Evolutionary conservation across 164 flowering plant species (phyloP).

Genomic region (Vitis rotundifolia): DNA sequence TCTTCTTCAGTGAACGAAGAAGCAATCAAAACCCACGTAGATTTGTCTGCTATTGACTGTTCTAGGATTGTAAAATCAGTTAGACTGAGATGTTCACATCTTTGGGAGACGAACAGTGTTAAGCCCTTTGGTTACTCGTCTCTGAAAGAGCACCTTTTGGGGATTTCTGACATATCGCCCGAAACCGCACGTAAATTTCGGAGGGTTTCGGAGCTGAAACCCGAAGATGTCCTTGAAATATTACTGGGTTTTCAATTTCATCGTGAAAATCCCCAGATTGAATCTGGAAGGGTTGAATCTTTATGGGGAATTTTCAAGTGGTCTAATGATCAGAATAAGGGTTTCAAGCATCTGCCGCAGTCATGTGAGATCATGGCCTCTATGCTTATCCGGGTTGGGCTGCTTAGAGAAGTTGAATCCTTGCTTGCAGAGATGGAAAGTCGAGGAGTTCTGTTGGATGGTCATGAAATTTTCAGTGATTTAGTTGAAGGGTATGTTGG

Average conservation of each 20-base stretch:
- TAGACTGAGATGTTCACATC: slow-evolving; percentile 35
- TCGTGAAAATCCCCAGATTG: slow-evolving; percentile 21
- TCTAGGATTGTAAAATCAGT: slow-evolving; percentile 40
- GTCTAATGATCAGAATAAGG: slow-evolving; percentile 42
- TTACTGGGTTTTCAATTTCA: slow-evolving; percentile 48
- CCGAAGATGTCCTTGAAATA: slow-evolving; percentile 64
- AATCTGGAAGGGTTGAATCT: slow-evolving; percentile 44
- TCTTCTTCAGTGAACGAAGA: background rate
- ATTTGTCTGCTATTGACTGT: slow-evolving; percentile 14
- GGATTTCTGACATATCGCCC: slow-evolving; percentile 53
- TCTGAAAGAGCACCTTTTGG: slow-evolving; percentile 45
- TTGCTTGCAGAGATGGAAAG: slow-evolving; percentile 45
- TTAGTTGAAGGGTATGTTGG: slow-evolving; percentile 54
- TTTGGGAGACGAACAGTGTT: slow-evolving; percentile 34
- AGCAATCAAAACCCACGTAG: slow-evolving; percentile 20
- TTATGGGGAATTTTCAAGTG: slow-evolving; percentile 75
- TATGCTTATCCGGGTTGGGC: slow-evolving; percentile 54
- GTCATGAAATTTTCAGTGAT: slow-evolving; percentile 34
- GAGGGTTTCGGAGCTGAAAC: slow-evolving; percentile 47
- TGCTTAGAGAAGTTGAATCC: slow-evolving; percentile 49
- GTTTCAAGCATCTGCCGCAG: slow-evolving; percentile 53
- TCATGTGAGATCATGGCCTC: slow-evolving; percentile 63
- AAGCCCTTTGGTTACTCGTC: slow-evolving; percentile 21
- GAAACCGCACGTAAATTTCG: slow-evolving; percentile 49
- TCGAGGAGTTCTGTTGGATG: slow-evolving; percentile 41